phyloP scores from a whole-genome alignment of 805 yeast genomes.

The Saccharomyces eubayanus region DNA sequence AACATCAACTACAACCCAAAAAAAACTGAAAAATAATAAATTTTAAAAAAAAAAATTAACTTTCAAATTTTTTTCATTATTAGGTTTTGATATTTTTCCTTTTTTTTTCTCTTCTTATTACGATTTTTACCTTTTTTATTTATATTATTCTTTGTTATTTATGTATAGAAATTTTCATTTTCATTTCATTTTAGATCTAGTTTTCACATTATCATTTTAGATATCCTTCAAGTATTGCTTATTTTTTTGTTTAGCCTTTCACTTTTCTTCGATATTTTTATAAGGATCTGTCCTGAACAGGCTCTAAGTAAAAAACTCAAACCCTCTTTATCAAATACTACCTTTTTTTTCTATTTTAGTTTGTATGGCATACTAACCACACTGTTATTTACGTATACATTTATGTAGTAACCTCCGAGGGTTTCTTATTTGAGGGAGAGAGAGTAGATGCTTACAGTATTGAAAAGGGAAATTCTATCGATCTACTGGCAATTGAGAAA shows the following conservation, averaged over 20 bases:
- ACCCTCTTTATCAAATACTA: too few species aligned
- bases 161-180: background rate
- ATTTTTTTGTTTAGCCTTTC: too few species aligned
- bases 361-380: background rate
- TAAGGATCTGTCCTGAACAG: background rate
- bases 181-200: background rate
- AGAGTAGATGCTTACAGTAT: background rate
- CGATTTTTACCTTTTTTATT: background rate
- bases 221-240: background rate
- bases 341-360: background rate
- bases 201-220: background rate
- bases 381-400: background rate
- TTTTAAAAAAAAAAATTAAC: background rate
- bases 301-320: too few species aligned
- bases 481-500: background rate
- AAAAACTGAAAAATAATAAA: background rate
- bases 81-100: background rate
- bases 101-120: background rate
- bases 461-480: background rate
- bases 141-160: background rate
- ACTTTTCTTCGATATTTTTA: background rate
- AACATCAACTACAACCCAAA: background rate
- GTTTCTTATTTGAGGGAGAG: background rate
- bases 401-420: background rate
- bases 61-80: background rate